Percentiles rank a stretch among this genome's conserved stretches.
phyloP scores from a whole-genome alignment of 2,329 filamentous ascomycete genomes.

The Bretziella fagacearum region DNA sequence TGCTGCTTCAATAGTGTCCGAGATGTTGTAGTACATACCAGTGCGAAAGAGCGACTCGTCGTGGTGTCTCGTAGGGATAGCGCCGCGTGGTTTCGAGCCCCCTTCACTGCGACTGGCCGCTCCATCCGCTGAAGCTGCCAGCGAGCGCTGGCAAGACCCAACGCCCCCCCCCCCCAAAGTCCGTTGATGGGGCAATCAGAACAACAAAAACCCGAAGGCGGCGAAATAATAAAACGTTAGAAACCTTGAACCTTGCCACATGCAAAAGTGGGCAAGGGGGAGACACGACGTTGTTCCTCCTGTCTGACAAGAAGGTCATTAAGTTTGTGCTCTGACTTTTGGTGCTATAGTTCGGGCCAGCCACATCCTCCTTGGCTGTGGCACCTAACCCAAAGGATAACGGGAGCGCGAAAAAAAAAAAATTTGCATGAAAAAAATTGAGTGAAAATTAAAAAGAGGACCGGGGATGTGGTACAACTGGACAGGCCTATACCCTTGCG shows the following conservation, averaged over 20 bases:
- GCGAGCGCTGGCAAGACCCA: neutral
- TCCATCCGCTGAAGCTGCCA: too few species aligned
- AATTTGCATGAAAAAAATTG: neutral
- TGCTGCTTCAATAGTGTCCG: too few species aligned
- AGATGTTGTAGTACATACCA: too few species aligned
- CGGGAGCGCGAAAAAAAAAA: neutral
- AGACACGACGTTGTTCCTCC: neutral
- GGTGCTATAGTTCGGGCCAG: neutral
- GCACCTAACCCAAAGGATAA: neutral
- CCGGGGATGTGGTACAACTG: neutral
- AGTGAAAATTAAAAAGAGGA: constrained; percentile 1
- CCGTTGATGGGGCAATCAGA: neutral
- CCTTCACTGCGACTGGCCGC: too few species aligned
- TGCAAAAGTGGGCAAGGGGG: neutral
- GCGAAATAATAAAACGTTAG: neutral
- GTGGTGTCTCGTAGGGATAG: too few species aligned
- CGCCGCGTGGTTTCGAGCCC: too few species aligned
- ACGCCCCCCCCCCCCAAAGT: neutral
- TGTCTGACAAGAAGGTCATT: neutral
- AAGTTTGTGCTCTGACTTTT: neutral
- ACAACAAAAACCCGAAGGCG: neutral
- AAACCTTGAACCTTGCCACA: constrained; percentile 2
- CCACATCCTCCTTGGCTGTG: neutral
- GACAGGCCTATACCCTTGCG: neutral
- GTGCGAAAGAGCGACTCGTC: too few species aligned